Evolutionary conservation across 2,329 filamentous ascomycete genomes (phyloP).

Genomic region (Penicillium frequentans): DNA sequence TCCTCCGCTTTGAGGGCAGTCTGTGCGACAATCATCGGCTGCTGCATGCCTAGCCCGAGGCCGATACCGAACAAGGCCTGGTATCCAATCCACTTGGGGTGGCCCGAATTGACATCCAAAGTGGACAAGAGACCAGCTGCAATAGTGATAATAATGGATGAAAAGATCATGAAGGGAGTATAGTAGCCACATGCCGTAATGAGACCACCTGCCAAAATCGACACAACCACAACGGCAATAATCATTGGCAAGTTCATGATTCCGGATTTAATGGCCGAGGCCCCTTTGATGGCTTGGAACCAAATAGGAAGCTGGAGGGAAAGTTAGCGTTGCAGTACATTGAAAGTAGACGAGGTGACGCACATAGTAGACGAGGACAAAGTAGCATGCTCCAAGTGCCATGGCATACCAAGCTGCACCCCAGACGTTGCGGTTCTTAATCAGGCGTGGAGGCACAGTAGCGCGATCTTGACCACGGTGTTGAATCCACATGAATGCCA

Average conservation of each 20-base stretch:
- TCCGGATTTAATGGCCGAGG: constrained; percentile 35
- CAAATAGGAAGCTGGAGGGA: constrained; percentile 42
- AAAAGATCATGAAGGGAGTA: constrained; percentile 40
- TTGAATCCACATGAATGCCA: constrained; percentile 42
- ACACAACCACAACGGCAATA: constrained; percentile 30
- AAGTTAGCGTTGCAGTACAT: not conserved
- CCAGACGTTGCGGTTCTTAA: constrained; percentile 45
- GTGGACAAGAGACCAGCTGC: constrained; percentile 40
- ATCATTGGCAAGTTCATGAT: constrained; percentile 41
- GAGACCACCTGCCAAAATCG: constrained; percentile 31
- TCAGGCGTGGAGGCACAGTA: constrained; percentile 46
- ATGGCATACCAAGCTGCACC: constrained; percentile 43
- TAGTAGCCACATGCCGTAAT: constrained; percentile 40
- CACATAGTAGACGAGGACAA: constrained; percentile 48
- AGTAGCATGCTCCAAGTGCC: constrained; percentile 44
- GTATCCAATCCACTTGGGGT: constrained; percentile 41
- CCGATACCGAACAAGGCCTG: constrained; percentile 39
- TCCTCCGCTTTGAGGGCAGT: constrained; percentile 32
- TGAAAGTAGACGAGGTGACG: constrained; percentile 1
- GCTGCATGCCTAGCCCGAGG: constrained; percentile 37
- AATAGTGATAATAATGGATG: constrained; percentile 32
- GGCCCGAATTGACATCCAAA: constrained; percentile 29
- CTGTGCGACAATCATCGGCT: constrained; percentile 37
- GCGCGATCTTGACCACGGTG: constrained; percentile 42
- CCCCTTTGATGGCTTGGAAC: constrained; percentile 43